phyloP scores from a whole-genome alignment of 495 filamentous ascomycete species.

The Penicillium soppii region DNA sequence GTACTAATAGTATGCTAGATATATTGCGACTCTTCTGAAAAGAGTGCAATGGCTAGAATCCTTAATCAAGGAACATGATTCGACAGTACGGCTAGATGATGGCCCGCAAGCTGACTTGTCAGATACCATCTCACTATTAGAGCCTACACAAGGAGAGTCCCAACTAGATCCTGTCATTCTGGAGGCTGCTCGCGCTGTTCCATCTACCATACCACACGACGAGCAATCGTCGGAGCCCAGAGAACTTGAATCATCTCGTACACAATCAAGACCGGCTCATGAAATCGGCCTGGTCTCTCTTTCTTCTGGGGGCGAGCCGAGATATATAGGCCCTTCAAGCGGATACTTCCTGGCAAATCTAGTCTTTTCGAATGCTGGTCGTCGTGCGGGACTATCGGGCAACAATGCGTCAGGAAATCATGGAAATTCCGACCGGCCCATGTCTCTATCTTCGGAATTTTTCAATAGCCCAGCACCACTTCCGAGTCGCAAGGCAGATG shows the following conservation, averaged over 20 bases:
- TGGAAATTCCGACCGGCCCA: constrained; percentile 4
- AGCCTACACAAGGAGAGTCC: neutral
- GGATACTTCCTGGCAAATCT: constrained; percentile 44
- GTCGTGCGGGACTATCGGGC: constrained; percentile 15
- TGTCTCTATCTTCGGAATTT: constrained; percentile 27
- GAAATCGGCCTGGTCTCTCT: constrained; percentile 41
- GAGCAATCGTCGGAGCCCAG: constrained; percentile 3
- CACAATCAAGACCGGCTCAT: constrained; percentile 32
- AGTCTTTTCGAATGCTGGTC: constrained; percentile 38
- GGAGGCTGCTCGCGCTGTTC: neutral
- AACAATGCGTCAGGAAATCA: neutral
- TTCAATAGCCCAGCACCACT: constrained; percentile 36
- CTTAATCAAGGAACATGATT: constrained; percentile 30
- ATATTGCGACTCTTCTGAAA: constrained; percentile 39
- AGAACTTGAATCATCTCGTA: neutral
- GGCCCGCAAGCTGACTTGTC: constrained; percentile 13
- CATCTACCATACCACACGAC: neutral
- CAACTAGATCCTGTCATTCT: neutral
- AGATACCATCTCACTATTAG: constrained; percentile 1
- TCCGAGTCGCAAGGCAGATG: constrained; percentile 34
- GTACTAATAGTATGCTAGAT: constrained; percentile 19
- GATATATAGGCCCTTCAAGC: constrained; percentile 43
- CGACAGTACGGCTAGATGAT: constrained; percentile 29
- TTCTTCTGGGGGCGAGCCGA: constrained; percentile 31
- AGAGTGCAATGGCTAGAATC: constrained; percentile 45